Evolutionary conservation across 1,284 basidiomycete species (phyloP).

Genomic region (Rhodotorula sp.): DNA sequence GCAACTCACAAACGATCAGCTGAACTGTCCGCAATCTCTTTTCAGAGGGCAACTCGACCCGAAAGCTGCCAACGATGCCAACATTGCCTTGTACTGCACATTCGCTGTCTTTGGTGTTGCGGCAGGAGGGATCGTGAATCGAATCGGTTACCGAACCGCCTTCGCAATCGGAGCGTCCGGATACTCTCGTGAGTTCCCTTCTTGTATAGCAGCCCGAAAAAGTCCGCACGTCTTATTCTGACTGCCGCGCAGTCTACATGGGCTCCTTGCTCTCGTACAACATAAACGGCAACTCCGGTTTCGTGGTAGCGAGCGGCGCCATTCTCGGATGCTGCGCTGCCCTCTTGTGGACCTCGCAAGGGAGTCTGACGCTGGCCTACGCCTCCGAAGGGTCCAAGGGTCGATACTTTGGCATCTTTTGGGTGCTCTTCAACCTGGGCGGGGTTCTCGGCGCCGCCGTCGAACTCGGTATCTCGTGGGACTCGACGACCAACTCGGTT

Average conservation of each 20-base stretch:
- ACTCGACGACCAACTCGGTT: conserved; percentile 35
- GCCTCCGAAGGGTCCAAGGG: conserved; percentile 67
- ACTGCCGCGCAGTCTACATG: conserved; percentile 60
- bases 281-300: conserved; percentile 45
- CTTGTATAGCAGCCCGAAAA: background rate
- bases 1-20: too few species aligned
- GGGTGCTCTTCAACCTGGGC: conserved; percentile 66
- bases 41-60: conserved; percentile 20
- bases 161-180: conserved; percentile 68
- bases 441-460: conserved; percentile 68
- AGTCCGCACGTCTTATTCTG: background rate
- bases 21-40: background rate
- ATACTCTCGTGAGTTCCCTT: conserved; percentile 50
- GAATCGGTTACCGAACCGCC: conserved; percentile 68
- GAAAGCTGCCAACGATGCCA: conserved; percentile 28
- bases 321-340: conserved; percentile 73
- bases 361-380: conserved; percentile 77
- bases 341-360: conserved; percentile 81
- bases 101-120: conserved; percentile 42
- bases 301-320: conserved; percentile 37
- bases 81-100: conserved; percentile 29
- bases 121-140: conserved; percentile 65
- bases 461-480: conserved; percentile 58
- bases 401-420: conserved; percentile 68
- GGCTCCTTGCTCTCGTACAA: conserved; percentile 60